Conservation (phyloP, 2,329 filamentous ascomycete genomes). For the Aspergillus fumigatus region DNA sequence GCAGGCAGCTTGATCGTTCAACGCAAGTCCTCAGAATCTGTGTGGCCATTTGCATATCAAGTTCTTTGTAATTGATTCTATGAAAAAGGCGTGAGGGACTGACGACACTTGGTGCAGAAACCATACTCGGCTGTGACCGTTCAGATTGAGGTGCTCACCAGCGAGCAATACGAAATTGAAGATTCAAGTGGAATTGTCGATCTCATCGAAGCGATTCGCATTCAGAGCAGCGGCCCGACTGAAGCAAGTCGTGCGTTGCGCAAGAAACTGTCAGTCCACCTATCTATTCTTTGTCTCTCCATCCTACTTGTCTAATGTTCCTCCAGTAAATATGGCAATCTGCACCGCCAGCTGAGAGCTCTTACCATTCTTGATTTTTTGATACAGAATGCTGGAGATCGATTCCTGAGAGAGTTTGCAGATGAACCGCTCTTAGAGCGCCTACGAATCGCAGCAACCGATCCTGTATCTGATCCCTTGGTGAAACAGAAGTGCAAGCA, state of each 20-base stretch:
- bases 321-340: constrained; percentile 79
- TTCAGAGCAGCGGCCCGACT: constrained; percentile 78
- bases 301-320: constrained; percentile 6
- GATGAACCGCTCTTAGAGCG: constrained; percentile 91
- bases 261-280: constrained; percentile 72
- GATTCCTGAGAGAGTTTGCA: constrained; percentile 81
- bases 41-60: background rate
- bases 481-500: constrained; percentile 86
- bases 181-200: constrained; percentile 89
- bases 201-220: constrained; percentile 86
- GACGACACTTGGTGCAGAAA: constrained; percentile 49
- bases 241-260: constrained; percentile 89
- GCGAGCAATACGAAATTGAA: constrained; percentile 84
- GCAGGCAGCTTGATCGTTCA: background rate
- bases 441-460: constrained; percentile 79
- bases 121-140: constrained; percentile 93
- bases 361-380: constrained; percentile 86
- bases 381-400: constrained; percentile 86
- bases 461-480: constrained; percentile 74
- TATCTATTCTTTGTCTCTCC: background rate
- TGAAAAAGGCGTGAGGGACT: background rate
- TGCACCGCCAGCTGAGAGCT: constrained; percentile 87
- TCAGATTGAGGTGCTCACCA: constrained; percentile 83
- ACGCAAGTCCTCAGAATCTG: background rate
- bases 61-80: background rate